Base-by-base conservation (phyloP, 345 rosid genomes). In the Garcia nutans region DNA sequence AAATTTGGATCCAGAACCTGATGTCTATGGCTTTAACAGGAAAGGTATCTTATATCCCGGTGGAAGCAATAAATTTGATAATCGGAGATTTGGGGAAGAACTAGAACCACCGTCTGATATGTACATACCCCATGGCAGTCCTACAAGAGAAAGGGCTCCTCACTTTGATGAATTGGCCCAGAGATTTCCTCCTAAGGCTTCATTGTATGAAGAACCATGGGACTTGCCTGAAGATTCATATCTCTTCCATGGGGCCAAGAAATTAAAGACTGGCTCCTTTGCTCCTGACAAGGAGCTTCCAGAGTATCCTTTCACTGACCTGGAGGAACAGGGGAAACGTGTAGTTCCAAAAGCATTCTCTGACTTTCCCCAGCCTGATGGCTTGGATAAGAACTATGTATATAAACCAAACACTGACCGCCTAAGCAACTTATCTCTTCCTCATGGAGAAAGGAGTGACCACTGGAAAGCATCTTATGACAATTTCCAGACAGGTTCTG, bases 201-300 rank as follows among this genome's bases (percentile, higher is more conserved):
- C 87, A 57, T 44, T 73, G 68, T 88, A 85, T 44, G 93, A 89
- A 76, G 97, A 91, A 80, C 89, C 84, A 47, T 85, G 98, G 95
- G 97, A 89, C 78, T 74, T 87, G 73, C 85, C 90, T 9, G 97
- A 91, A 79, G 97, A 93, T 79, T 75, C 84, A 20, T 85, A 88
- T 81, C 73, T 78, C 68, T 76, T 84, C 76, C 94, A 74, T 64
- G 94, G 87, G 66, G 68, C 85, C 62, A 95, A 95, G 87, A 92
- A 88, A 83, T 70, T 84, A 81, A 93, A 86, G 87, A 90, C 85
- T 28, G 79, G 88, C 77, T 79, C 90, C 68, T 82, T 81, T 80
- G 89, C 82, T 85, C 85, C 87, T 26, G 97, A 93, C 62, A 80
- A 84, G 71, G 93, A 91, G 87, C 87, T 86, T 28, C 89, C 88